Base-by-base conservation (phyloP, 2,329 filamentous ascomycete genomes). In the Verticillium zaregamsianum region DNA sequence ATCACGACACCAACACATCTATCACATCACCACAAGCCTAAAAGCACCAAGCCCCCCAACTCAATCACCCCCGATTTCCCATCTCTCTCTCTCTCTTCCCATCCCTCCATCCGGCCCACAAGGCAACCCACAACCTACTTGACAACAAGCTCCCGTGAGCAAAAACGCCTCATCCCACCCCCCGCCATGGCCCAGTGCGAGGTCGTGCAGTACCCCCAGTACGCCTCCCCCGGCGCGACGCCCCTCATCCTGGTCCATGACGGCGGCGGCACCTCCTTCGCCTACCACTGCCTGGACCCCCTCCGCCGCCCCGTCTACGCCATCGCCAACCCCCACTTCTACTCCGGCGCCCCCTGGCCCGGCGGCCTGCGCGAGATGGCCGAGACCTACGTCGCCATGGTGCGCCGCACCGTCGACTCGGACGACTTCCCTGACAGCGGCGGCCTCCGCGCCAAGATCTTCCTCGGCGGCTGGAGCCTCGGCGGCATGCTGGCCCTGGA, bases 221-320 rank as follows among this genome's bases (percentile, higher is more conserved):
- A 55, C 35, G 45, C 63, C 11, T 64, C 68, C 14, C 64, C 64
- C 35, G 58, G 59, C 25, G 63, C 68, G 28, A 75, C 75, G n/a
- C 84, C 85, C 2, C 73, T 86, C 56, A 74, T 88, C 62, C 77
- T 88, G 54, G 74, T 87, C 45, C 85, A 88, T 71, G 85, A 88
- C 64, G 85, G 85, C 65, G 84, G 85, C 65, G 85, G 85, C 68
- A 87, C 85, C 2, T 81, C 79, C 2, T 86, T 84, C 68, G 79
- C 78, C 66, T 87, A 87, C 69, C 79, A 84, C 71, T 82, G 80
- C 64, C 75, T 88, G 4, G 76, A 79, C 20, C 68, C 75, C 1
- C 73, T 87, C 25, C 71, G 73, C 37, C 82, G 85, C 5, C 71
- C 75, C 20, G 71, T 85, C 40, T 85, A 82, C 64, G 85, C 79